phyloP scores from a whole-genome alignment of 257 asterid species.

The Pogostemon cablin region DNA sequence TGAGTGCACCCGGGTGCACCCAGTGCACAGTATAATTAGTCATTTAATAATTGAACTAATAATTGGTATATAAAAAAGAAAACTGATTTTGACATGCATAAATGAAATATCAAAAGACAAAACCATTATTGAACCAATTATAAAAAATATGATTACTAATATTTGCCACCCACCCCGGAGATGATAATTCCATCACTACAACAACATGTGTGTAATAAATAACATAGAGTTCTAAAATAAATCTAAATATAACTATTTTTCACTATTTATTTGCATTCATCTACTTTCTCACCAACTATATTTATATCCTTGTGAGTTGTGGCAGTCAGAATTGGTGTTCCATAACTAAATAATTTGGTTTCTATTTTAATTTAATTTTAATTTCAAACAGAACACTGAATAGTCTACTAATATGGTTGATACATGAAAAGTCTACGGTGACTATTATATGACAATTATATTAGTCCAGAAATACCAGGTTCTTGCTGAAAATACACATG shows the following conservation, averaged over 20 bases:
- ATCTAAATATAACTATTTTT: too few relatives aligned
- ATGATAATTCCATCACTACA: neutral
- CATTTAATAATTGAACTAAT: neutral
- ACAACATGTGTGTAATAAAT: neutral
- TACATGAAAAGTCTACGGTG: conserved; percentile 26
- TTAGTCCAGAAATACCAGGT: conserved; percentile 26
- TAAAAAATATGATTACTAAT: conserved; percentile 11
- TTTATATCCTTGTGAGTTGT: neutral
- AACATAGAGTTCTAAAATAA: too few relatives aligned
- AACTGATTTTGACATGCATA: neutral
- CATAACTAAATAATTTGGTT: neutral
- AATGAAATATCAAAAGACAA: neutral
- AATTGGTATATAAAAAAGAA: neutral
- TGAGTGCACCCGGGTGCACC: too few relatives aligned
- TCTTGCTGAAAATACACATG: neutral
- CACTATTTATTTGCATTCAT: too few relatives aligned
- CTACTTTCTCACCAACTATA: too few relatives aligned
- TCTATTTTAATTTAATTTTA: too few relatives aligned
- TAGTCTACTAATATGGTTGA: neutral
- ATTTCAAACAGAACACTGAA: neutral
- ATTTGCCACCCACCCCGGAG: neutral
- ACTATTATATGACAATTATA: neutral
- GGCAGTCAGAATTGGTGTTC: conserved; percentile 20
- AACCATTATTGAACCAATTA: conserved; percentile 29
- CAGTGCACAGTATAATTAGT: too few relatives aligned